Conservation (phyloP, 2,329 filamentous ascomycete genomes). For the Ascochyta viciae-villosae region DNA sequence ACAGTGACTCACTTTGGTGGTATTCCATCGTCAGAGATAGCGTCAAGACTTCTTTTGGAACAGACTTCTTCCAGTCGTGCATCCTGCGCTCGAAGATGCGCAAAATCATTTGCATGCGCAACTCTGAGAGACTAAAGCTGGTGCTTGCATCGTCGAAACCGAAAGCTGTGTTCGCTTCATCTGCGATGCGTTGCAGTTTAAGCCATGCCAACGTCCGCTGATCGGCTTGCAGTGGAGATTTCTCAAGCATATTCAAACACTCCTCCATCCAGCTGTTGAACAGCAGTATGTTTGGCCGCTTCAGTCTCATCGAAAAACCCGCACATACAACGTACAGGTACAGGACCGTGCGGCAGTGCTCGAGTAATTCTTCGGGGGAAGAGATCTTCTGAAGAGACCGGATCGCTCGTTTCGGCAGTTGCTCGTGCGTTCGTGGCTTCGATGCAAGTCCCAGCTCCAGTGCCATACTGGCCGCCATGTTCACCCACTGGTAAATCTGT, state of each 20-base stretch:
- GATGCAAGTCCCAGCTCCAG: conserved; percentile 46
- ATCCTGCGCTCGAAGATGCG: conserved; percentile 46
- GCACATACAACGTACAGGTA: conserved; percentile 43
- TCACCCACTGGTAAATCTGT: conserved; percentile 46
- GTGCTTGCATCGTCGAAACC: conserved; percentile 49
- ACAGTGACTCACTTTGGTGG: conserved; percentile 26
- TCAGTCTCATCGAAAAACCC: conserved; percentile 43
- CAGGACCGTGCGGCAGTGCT: conserved; percentile 46
- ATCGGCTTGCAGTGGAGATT: conserved; percentile 42
- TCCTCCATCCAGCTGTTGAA: conserved; percentile 50
- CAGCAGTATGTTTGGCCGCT: conserved; percentile 43
- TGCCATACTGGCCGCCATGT: conserved; percentile 47
- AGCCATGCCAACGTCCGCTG: conserved; percentile 40
- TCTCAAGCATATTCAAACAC: conserved; percentile 39
- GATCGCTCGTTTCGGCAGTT: conserved; percentile 45
- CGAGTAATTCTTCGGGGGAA: conserved; percentile 43
- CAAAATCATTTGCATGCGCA: conserved; percentile 46
- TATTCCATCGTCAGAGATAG: conserved; percentile 39
- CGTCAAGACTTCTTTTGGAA: conserved; percentile 42
- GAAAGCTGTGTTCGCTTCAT: conserved; percentile 47
- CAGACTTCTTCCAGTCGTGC: conserved; percentile 45
- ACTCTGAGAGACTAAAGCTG: conserved; percentile 45
- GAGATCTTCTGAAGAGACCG: conserved; percentile 43
- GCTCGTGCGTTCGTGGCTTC: conserved; percentile 48
- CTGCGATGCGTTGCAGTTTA: conserved; percentile 45